Evolutionary conservation across 2,329 filamentous ascomycete genomes (phyloP), one percentile per base, ranked within the genome.

Genomic region (Phialophora tarda): DNA sequence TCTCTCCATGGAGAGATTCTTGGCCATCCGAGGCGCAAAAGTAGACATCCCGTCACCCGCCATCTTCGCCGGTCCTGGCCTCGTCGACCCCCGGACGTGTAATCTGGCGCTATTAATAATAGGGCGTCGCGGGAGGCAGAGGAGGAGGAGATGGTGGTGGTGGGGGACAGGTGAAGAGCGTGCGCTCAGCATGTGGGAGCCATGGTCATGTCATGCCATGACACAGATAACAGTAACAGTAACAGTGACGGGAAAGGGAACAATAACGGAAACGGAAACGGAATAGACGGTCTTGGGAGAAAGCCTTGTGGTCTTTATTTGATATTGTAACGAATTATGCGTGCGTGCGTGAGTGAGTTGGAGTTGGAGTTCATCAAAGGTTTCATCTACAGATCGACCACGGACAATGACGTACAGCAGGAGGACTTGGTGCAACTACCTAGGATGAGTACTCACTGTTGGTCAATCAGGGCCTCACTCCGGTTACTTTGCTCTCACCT

Each of bases 31-130:
- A 21, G 71, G 68, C 38, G 67, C 68, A 61, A 68, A 69, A 11
- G 66, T 70, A 1, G 71, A 69, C 69, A 71, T 72, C 56, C 71
- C 71, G 57, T 62, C 38, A n/a, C 17, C 53, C 12, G 68, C 69
- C 71, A 72, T 72, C 10, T 26, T 64, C 14, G 57, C 21, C 23
- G 24, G n/a, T 26, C 23, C 14, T 8, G 47, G 12, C 47, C 47
- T n/a, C n/a, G n/a, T n/a, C n/a, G n/a, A 11, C 21, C 24, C 11
- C 5, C 24, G 24, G 21, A 51, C 12, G n/a, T 26, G 21, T n/a
- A 44, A n/a, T n/a, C 38, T 44, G 38, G 38, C 38, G 21, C 38
- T n/a, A n/a, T n/a, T n/a, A 11, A 34, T 26, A 11, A 34, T 4
- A 34, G 32, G 32, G 3, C 32, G 32, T 11, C 32, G 32, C 12